Conservation (phyloP, 140 eudicot genomes). For the Oenanthe javanica region DNA sequence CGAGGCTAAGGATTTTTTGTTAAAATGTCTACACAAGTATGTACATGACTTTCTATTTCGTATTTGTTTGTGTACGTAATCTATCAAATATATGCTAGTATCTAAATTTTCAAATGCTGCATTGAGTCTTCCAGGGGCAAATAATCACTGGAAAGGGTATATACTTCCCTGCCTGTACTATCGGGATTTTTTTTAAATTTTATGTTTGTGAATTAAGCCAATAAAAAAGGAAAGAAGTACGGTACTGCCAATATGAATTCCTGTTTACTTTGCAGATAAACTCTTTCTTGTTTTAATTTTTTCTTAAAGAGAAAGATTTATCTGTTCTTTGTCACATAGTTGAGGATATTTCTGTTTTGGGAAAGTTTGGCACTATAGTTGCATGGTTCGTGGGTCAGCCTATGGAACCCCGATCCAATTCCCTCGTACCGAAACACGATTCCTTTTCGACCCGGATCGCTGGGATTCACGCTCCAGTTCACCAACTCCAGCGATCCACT, state of each 20-base stretch:
- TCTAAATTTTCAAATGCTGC: not conserved
- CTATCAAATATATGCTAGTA: not conserved
- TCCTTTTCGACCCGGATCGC: too few species aligned
- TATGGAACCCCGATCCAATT: too few species aligned
- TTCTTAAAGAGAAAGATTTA: not conserved
- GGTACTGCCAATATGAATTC: not conserved
- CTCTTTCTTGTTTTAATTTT: not conserved
- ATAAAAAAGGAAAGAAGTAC: not conserved
- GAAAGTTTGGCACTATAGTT: not conserved
- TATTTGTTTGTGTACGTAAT: conserved; percentile 2
- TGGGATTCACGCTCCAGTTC: too few species aligned
- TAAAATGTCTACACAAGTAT: conserved; percentile 89
- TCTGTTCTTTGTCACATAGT: not conserved
- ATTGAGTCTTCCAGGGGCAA: not conserved
- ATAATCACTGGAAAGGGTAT: not conserved
- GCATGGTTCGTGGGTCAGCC: too few species aligned
- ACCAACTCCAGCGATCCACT: too few species aligned
- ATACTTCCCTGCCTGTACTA: not conserved
- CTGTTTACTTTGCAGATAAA: not conserved
- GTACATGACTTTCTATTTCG: not conserved
- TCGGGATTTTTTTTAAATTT: too few species aligned
- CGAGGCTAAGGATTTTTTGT: conserved; percentile 85
- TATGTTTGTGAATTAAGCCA: not conserved
- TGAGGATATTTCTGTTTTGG: not conserved
- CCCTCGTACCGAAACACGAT: too few species aligned